phyloP scores from a whole-genome alignment of 192 early-diverging fungal species.

The Mortierella hygrophila region DNA sequence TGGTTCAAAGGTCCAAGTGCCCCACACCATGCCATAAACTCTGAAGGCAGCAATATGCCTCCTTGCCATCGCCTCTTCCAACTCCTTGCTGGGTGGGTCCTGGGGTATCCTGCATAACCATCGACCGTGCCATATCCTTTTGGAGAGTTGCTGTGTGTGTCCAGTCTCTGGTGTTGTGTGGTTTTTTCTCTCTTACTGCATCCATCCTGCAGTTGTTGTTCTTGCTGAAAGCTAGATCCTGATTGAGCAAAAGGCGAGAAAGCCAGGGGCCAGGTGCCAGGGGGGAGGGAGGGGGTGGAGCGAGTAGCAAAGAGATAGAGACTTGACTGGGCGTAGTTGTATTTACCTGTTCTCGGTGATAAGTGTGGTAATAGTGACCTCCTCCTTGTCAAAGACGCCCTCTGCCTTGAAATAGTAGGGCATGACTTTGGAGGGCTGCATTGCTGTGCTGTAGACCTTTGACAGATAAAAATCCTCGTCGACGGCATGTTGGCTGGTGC shows the following conservation, averaged over 20 bases:
- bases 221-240: not conserved
- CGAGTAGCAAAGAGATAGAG: not conserved
- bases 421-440: constrained; percentile 73
- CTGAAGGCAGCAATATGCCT: not conserved
- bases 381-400: constrained; percentile 62
- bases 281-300: not conserved
- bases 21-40: not conserved
- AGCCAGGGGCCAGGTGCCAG: not conserved
- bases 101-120: not conserved
- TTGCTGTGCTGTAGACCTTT: constrained; percentile 69
- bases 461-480: constrained; percentile 68
- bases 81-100: not conserved
- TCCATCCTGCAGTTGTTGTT: not conserved
- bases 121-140: not conserved
- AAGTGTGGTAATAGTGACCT: constrained; percentile 70
- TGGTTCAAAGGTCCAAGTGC: not conserved
- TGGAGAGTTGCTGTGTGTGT: not conserved
- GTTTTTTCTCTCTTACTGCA: not conserved
- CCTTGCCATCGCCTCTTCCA: not conserved
- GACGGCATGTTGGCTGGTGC: constrained; percentile 13
- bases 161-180: not conserved
- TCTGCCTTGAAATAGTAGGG: constrained; percentile 70
- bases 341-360: constrained; percentile 68
- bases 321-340: not conserved
- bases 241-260: not conserved